phyloP scores from a whole-genome alignment of 805 yeast genomes.

The Barnettozyma californica region DNA sequence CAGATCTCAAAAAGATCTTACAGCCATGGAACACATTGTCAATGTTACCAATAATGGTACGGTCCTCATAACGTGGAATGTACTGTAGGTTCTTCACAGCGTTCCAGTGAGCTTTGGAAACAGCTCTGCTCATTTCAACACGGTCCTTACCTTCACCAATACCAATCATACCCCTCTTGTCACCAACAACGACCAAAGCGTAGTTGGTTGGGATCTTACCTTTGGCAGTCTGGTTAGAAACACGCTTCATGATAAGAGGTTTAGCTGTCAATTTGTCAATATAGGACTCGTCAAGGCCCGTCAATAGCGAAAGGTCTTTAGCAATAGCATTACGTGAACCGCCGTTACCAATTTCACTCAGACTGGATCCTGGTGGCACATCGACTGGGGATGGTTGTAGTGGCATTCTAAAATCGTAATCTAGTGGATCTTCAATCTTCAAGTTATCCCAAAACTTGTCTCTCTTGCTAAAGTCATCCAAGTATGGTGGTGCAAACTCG shows the following conservation, averaged over 20 bases:
- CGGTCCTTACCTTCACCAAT: constrained; percentile 92
- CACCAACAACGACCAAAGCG: constrained; percentile 86
- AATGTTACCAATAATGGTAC: constrained; percentile 84
- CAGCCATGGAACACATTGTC: constrained; percentile 86
- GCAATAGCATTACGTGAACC: constrained; percentile 33
- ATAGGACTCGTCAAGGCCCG: constrained; percentile 61
- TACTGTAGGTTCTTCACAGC: constrained; percentile 81
- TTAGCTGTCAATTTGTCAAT: constrained; percentile 57
- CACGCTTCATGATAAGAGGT: constrained; percentile 70
- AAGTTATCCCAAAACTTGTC: constrained; percentile 75
- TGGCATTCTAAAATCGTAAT: constrained; percentile 44
- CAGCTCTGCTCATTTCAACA: constrained; percentile 68
- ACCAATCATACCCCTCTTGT: constrained; percentile 89
- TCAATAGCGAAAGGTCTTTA: constrained; percentile 50
- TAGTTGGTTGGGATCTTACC: constrained; percentile 84
- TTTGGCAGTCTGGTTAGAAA: constrained; percentile 85
- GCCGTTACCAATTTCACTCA: constrained; percentile 19
- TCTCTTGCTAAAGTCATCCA: constrained; percentile 62
- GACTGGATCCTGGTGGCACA: constrained; percentile 45
- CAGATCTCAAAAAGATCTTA: constrained; percentile 71
- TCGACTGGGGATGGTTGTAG: constrained; percentile 53
- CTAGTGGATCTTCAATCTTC: constrained; percentile 46
- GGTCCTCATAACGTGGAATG: constrained; percentile 82
- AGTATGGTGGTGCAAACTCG: constrained; percentile 62
- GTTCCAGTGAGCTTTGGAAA: constrained; percentile 84